phyloP scores from a whole-genome alignment of 139 green algal genomes.

The Closterium sp. region DNA sequence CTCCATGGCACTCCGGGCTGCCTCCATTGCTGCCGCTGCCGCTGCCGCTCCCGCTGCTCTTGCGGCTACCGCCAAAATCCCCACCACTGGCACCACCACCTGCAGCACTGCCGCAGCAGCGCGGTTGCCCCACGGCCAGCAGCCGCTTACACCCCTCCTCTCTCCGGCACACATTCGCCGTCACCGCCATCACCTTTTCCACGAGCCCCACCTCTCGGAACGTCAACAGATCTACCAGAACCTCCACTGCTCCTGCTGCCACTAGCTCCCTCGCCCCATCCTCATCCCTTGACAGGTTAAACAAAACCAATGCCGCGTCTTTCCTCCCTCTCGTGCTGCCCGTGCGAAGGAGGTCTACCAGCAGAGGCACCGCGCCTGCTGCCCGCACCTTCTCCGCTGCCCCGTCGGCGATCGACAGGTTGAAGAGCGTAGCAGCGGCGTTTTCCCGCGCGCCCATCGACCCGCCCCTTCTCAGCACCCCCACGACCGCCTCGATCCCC shows the following conservation, averaged over 20 bases:
- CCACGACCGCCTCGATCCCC: conserved; percentile 17
- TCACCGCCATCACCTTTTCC: conserved; percentile 19
- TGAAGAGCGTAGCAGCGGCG: conserved; percentile 12
- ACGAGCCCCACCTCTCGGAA: neutral
- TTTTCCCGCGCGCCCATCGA: neutral
- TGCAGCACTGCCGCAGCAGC: neutral
- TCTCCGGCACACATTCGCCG: neutral
- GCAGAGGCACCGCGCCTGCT: neutral
- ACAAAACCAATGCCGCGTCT: conserved; percentile 11
- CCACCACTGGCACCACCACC: too few species aligned
- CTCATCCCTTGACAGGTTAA: conserved; percentile 1
- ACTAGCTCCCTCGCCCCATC: neutral
- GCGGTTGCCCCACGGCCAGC: neutral
- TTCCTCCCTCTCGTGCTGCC: neutral
- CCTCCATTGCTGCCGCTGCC: too few species aligned
- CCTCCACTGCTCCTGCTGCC: neutral
- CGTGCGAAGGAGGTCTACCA: neutral
- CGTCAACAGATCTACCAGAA: conserved; percentile 8
- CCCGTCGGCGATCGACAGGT: neutral
- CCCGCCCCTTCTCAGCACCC: neutral
- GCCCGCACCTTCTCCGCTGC: neutral
- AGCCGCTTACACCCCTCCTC: neutral
- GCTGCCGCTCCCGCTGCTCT: neutral
- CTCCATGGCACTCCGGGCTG: neutral
- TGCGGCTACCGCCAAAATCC: neutral